Evolutionary conservation across 2,329 filamentous ascomycete species (phyloP).

Genomic region (Juglanconis oblonga): DNA sequence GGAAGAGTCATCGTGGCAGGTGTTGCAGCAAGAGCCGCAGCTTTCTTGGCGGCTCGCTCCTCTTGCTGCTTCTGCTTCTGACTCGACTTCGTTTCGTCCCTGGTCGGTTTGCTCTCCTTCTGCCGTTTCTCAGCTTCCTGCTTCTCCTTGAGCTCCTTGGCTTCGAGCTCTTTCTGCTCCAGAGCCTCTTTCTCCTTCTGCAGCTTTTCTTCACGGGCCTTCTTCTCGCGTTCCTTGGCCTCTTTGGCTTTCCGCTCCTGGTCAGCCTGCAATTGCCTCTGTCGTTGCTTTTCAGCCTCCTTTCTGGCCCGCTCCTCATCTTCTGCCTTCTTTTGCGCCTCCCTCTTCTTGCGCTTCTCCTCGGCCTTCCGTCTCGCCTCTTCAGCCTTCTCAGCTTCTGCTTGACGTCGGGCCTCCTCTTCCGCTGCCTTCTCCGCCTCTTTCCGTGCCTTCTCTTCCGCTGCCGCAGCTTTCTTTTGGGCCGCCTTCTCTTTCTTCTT

Average conservation of each 20-base stretch:
- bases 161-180: constrained; percentile 63
- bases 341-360: constrained; percentile 87
- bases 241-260: constrained; percentile 80
- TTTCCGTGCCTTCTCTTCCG: constrained; percentile 85
- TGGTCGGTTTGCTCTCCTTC: constrained; percentile 45
- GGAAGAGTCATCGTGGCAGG: constrained; percentile 33
- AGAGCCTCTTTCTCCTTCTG: constrained; percentile 72
- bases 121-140: constrained; percentile 58
- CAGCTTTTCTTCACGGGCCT: constrained; percentile 77
- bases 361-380: constrained; percentile 81
- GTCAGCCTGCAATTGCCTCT: constrained; percentile 81
- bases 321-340: constrained; percentile 83
- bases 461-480: constrained; percentile 80
- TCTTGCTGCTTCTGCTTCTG: constrained; percentile 43
- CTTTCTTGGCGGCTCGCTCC: constrained; percentile 41
- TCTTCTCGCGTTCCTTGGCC: constrained; percentile 78
- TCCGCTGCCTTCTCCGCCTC: constrained; percentile 89
- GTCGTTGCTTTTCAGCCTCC: constrained; percentile 80
- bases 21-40: constrained; percentile 34
- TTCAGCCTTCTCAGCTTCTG: constrained; percentile 75
- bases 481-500: constrained; percentile 93
- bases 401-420: constrained; percentile 71
- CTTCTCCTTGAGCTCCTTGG: constrained; percentile 50
- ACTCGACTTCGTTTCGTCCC: constrained; percentile 35
- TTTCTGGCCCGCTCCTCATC: constrained; percentile 84